Evolutionary conservation across 108 stramenopile species (phyloP).

Genomic region (Mediolabrus comicus): DNA sequence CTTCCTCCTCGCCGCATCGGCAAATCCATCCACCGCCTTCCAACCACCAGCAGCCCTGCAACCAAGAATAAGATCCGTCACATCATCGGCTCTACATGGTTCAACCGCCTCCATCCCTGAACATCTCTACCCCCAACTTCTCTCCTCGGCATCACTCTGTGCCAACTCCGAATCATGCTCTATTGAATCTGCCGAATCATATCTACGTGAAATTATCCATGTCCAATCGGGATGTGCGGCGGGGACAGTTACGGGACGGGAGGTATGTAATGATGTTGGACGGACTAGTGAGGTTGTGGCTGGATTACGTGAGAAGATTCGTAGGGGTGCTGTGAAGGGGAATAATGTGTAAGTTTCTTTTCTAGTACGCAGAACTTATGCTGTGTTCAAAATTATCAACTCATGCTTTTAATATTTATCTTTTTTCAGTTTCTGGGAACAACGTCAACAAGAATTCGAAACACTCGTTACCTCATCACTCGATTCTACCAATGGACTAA

Average conservation of each 20-base stretch:
- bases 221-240: conserved; percentile 54
- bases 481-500: neutral
- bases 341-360: conserved; percentile 20
- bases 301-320: conserved; percentile 54
- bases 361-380: neutral
- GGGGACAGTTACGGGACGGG: conserved; percentile 24
- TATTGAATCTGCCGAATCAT: conserved; percentile 52
- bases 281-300: conserved; percentile 55
- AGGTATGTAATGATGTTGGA: conserved; percentile 28
- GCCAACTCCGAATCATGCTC: conserved; percentile 62
- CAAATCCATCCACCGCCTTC: conserved; percentile 4
- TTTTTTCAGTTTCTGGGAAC: conserved; percentile 25
- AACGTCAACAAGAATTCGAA: conserved; percentile 44
- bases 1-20: neutral
- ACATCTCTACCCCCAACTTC: conserved; percentile 14
- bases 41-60: neutral
- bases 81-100: neutral
- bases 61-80: neutral
- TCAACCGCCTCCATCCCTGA: conserved; percentile 6
- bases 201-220: conserved; percentile 53
- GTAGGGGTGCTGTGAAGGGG: conserved; percentile 8
- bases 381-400: conserved; percentile 8
- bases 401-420: too few species aligned
- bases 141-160: conserved; percentile 42
- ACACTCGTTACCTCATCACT: conserved; percentile 24